These are phyloP conservation scores for Perilla frutescens DNA, from an alignment of 257 asterid species.

Conservation along the genomic window DNA sequence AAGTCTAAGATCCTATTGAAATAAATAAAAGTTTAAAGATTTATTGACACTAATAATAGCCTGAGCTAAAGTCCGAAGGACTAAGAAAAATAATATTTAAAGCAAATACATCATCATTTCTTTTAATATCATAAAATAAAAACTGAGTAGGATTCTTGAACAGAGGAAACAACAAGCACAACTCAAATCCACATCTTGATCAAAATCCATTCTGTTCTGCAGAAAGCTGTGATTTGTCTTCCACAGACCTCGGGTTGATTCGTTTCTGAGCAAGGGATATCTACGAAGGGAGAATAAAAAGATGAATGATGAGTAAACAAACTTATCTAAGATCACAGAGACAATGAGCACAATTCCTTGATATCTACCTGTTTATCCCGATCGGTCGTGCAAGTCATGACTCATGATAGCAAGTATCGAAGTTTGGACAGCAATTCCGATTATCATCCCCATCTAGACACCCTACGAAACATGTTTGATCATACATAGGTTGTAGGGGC, in stretches of 20 bases:
- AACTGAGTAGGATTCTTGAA: too few species aligned
- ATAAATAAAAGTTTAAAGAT: too few species aligned
- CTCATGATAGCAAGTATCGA: constrained; percentile 33
- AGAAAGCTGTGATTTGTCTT: background rate
- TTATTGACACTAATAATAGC: too few species aligned
- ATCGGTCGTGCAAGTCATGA: constrained; percentile 46
- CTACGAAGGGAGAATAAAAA: constrained; percentile 5
- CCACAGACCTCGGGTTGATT: constrained; percentile 33
- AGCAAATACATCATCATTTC: too few species aligned
- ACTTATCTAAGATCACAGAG: background rate
- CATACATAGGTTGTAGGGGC: background rate
- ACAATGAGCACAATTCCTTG: background rate
- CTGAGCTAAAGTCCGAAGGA: too few species aligned
- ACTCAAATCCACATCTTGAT: background rate
- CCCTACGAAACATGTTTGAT: constrained; percentile 40
- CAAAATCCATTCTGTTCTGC: background rate
- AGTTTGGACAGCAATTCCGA: constrained; percentile 49
- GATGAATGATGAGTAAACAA: background rate
- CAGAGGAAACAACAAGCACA: background rate
- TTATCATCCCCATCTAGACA: constrained; percentile 53
- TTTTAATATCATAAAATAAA: too few species aligned
- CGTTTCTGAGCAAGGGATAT: constrained; percentile 39
- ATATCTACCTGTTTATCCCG: constrained; percentile 53
- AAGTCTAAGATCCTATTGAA: too few species aligned
- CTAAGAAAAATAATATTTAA: too few species aligned